phyloP scores from a whole-genome alignment of 495 filamentous ascomycete genomes.

The Pyrenula aspistea region DNA sequence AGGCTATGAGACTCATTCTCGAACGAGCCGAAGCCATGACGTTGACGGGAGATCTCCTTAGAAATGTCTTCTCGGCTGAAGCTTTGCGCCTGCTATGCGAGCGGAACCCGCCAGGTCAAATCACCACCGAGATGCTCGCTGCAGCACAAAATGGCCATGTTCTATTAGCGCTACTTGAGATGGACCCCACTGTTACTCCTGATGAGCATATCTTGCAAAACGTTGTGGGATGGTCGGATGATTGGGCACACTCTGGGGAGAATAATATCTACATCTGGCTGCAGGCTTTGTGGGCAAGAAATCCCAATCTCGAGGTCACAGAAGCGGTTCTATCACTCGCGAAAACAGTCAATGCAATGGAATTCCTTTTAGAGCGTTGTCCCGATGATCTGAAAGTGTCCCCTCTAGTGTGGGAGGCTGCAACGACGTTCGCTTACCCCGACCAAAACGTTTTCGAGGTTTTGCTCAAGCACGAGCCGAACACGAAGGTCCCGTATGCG shows the following conservation, averaged over 20 bases:
- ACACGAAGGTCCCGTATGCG: not conserved
- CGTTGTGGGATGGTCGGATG: too few species aligned
- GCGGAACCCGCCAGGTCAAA: not conserved
- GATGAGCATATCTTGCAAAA: too few species aligned
- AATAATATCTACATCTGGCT: not conserved
- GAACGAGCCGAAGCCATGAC: not conserved
- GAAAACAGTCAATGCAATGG: not conserved
- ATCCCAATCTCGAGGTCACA: not conserved
- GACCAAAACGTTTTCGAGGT: not conserved
- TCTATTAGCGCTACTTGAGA: not conserved
- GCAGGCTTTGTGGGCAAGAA: not conserved
- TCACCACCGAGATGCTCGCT: not conserved
- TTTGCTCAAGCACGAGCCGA: not conserved
- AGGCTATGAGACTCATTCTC: not conserved
- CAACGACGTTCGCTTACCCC: not conserved
- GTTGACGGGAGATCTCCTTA: not conserved
- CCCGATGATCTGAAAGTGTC: not conserved
- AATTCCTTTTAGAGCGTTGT: not conserved
- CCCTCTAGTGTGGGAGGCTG: not conserved
- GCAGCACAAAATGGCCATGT: not conserved
- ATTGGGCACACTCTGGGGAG: too few species aligned
- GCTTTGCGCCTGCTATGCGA: not conserved
- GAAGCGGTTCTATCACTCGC: not conserved
- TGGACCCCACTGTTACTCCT: not conserved
- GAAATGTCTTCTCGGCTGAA: not conserved